Conservation (phyloP, 345 rosid genomes). For the Cardamine resedifolia region DNA sequence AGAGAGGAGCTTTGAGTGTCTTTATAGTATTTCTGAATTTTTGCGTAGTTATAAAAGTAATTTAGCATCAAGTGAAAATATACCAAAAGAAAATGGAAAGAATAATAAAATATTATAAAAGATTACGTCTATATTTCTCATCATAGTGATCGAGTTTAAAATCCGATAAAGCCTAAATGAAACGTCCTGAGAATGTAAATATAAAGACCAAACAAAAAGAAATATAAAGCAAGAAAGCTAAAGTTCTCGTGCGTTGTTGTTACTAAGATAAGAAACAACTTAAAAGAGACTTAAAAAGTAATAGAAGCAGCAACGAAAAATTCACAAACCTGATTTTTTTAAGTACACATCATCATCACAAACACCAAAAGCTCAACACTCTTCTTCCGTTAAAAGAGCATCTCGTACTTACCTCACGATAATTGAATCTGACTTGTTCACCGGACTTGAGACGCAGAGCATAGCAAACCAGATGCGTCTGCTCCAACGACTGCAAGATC, state of each 20-base stretch:
- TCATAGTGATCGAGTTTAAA: background rate
- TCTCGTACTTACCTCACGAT: background rate
- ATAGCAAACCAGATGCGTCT: conserved; percentile 90
- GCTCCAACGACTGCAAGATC: conserved; percentile 85
- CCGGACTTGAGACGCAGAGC: conserved; percentile 82
- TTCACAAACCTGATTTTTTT: conserved; percentile 17
- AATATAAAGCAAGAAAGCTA: background rate
- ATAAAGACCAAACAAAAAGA: conserved; percentile 2
- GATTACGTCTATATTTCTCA: conserved; percentile 11
- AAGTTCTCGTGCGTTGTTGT: conserved; percentile 16
- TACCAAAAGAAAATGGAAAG: background rate
- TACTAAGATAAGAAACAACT: conserved; percentile 13
- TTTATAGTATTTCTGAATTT: background rate
- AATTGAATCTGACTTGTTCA: conserved; percentile 35
- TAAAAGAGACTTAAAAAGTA: background rate
- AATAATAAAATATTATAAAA: background rate
- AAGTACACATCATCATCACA: conserved; percentile 16
- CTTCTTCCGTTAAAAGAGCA: background rate
- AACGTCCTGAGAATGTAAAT: background rate
- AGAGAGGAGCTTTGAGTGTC: background rate
- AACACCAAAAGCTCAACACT: conserved; percentile 14
- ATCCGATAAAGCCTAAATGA: background rate
- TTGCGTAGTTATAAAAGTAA: background rate
- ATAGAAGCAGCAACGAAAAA: background rate
- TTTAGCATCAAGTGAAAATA: background rate